Conservation (phyloP, 2,329 filamentous ascomycete genomes). For the Exserohilum turcica region DNA sequence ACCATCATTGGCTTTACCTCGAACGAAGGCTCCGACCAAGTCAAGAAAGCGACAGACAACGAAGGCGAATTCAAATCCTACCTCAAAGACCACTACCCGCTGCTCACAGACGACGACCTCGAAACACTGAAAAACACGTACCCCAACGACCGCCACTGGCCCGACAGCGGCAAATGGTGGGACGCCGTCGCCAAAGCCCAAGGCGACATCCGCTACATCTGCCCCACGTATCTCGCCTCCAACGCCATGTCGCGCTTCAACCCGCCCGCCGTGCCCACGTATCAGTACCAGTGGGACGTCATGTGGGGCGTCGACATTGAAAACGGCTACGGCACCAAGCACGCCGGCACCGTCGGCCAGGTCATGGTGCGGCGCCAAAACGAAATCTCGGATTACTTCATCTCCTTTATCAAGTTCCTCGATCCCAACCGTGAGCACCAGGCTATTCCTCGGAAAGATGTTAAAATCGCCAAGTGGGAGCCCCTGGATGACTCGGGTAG, state of each 20-base stretch:
- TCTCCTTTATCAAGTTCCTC: slow-evolving; percentile 40
- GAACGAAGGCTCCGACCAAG: slow-evolving; percentile 50
- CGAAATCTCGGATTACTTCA: slow-evolving; percentile 40
- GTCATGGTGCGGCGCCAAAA: slow-evolving; percentile 39
- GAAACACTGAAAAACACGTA: slow-evolving; percentile 31
- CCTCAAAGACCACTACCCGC: slow-evolving; percentile 49
- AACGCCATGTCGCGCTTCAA: slow-evolving; percentile 40
- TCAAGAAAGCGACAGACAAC: slow-evolving; percentile 45
- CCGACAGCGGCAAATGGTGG: slow-evolving; percentile 40
- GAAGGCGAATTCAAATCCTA: slow-evolving; percentile 46
- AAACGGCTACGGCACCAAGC: slow-evolving; percentile 43
- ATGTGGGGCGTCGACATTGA: slow-evolving; percentile 37
- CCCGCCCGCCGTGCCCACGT: slow-evolving; percentile 30
- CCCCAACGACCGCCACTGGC: slow-evolving; percentile 44
- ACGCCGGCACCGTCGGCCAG: slow-evolving; percentile 41
- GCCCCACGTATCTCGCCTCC: slow-evolving; percentile 40
- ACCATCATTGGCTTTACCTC: slow-evolving; percentile 42
- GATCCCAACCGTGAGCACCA: slow-evolving; percentile 36
- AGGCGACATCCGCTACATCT: slow-evolving; percentile 44
- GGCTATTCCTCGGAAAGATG: slow-evolving; percentile 1
- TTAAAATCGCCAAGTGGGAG: slow-evolving; percentile 27
- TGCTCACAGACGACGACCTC: slow-evolving; percentile 60
- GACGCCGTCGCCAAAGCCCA: slow-evolving; percentile 43
- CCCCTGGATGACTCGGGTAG: slow-evolving; percentile 26
- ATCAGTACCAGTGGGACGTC: slow-evolving; percentile 45